These are phyloP conservation scores for Penicillium cosmopolitanum DNA, from an alignment of 495 filamentous ascomycete species.

Conservation along the genomic window DNA sequence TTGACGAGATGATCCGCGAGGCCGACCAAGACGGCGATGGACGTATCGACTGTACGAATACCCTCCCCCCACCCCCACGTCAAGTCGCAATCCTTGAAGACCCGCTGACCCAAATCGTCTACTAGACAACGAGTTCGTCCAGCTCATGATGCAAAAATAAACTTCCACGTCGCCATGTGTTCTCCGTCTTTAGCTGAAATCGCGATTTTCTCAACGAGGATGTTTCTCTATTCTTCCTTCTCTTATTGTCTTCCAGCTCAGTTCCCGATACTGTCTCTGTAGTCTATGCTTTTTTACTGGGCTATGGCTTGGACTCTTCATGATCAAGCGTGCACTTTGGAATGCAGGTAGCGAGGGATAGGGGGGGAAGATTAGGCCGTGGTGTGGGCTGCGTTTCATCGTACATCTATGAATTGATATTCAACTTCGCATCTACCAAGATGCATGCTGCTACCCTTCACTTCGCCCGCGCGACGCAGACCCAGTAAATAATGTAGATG, in stretches of 20 bases:
- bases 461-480: neutral
- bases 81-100: neutral
- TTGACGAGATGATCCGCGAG: conserved; percentile 99
- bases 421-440: neutral
- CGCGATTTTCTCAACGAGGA: conserved; percentile 29
- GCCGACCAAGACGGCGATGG: conserved; percentile 99
- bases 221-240: conserved; percentile 19
- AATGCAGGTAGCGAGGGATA: conserved; percentile 25
- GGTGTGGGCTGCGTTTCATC: conserved; percentile 18
- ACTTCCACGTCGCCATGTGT: conserved; percentile 32
- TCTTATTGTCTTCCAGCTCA: conserved; percentile 24
- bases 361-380: conserved; percentile 15
- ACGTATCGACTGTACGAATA: conserved; percentile 82
- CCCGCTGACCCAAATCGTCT: conserved; percentile 2
- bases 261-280: conserved; percentile 35
- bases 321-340: conserved; percentile 37
- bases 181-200: conserved; percentile 40
- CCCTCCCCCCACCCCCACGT: neutral
- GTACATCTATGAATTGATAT: conserved; percentile 8
- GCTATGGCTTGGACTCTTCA: conserved; percentile 35
- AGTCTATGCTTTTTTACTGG: conserved; percentile 30
- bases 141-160: conserved; percentile 99
- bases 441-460: neutral
- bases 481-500: too few relatives aligned
- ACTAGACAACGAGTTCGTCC: conserved; percentile 98